Evolutionary conservation across 768 basidiomycete genomes (phyloP).

Genomic region (Termitomyces sp.): DNA sequence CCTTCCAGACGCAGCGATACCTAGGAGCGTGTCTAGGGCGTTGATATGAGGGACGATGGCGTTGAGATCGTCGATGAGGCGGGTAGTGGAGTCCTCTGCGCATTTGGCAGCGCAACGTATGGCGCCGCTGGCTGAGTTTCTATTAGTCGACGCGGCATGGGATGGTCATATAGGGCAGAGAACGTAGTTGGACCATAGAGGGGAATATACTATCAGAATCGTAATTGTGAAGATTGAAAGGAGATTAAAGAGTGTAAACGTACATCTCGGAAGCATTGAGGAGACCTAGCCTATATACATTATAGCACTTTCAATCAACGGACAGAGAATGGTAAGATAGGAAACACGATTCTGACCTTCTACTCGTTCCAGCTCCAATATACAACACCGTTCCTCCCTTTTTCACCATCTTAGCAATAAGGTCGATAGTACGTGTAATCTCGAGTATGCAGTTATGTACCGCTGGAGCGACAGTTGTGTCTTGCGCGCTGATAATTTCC

Average conservation of each 20-base stretch:
- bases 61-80: slow-evolving; percentile 21
- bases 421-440: slow-evolving; percentile 26
- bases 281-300: slow-evolving; percentile 25
- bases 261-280: slow-evolving; percentile 28
- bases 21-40: slow-evolving; percentile 25
- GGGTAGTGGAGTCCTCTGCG: slow-evolving; percentile 29
- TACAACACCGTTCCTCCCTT: slow-evolving; percentile 28
- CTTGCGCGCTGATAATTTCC: slow-evolving; percentile 29
- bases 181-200: slow-evolving; percentile 21
- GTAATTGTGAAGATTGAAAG: not conserved
- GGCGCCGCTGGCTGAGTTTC: slow-evolving; percentile 27
- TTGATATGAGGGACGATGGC: slow-evolving; percentile 20
- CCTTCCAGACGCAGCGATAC: slow-evolving; percentile 30
- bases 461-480: slow-evolving; percentile 22
- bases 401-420: slow-evolving; percentile 22
- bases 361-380: slow-evolving; percentile 33
- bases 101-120: slow-evolving; percentile 24
- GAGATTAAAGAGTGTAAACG: not conserved
- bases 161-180: slow-evolving; percentile 20
- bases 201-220: too few species aligned
- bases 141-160: too few species aligned
- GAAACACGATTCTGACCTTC: slow-evolving; percentile 18
- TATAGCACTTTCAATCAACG: not conserved
- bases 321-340: not conserved
- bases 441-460: slow-evolving; percentile 23